phyloP scores from a whole-genome alignment of 768 basidiomycete genomes.

The Termitomyces sp. region DNA sequence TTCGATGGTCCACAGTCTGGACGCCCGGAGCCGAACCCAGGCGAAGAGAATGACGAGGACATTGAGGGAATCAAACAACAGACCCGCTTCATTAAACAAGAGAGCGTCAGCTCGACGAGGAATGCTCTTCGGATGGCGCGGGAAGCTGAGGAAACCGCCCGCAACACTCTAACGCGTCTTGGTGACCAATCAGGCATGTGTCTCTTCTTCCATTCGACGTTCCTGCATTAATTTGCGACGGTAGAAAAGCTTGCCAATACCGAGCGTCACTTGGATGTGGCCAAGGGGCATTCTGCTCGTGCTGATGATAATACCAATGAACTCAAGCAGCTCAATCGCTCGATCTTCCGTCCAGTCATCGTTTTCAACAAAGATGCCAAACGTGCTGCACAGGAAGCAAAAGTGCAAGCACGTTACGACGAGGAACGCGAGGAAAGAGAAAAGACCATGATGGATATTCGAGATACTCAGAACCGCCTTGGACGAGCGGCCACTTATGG shows the following conservation, averaged over 20 bases:
- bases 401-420: conserved; percentile 79
- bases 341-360: conserved; percentile 91
- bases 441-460: conserved; percentile 78
- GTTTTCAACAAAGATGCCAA: conserved; percentile 92
- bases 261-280: conserved; percentile 88
- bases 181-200: conserved; percentile 88
- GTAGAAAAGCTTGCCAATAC: conserved; percentile 87
- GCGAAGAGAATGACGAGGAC: conserved; percentile 80
- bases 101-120: conserved; percentile 80
- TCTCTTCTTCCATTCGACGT: not conserved
- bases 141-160: conserved; percentile 96
- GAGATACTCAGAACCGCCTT: conserved; percentile 82
- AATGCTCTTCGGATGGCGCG: conserved; percentile 90
- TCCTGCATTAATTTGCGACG: not conserved
- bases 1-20: conserved; percentile 53
- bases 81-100: conserved; percentile 85
- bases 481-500: conserved; percentile 68
- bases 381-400: conserved; percentile 80
- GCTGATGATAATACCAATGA: conserved; percentile 94
- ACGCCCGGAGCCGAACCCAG: conserved; percentile 39
- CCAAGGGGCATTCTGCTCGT: conserved; percentile 79
- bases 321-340: conserved; percentile 89
- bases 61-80: conserved; percentile 94
- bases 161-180: conserved; percentile 75
- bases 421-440: conserved; percentile 83